Evolutionary conservation across 257 asterid species (phyloP), one percentile per base, ranked within the genome.

Genomic region (Cinchona pubescens): DNA sequence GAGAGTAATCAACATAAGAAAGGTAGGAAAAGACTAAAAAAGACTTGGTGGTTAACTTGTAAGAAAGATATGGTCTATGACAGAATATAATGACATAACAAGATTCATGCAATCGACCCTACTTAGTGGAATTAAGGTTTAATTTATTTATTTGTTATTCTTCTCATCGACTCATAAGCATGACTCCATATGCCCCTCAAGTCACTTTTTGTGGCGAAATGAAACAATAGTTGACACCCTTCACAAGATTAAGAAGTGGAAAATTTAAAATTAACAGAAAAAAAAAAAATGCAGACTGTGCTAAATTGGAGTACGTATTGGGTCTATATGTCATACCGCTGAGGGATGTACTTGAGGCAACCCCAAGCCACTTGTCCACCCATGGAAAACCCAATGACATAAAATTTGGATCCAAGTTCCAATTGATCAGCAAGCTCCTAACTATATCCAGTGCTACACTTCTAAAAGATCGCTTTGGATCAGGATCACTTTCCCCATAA

Each of bases 401-500:
- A 81, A 82, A 89, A 91, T 76, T 86, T 88, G 11, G 83, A 75
- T 67, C 97, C 97, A 32, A 91, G 89, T 78, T 77, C 77, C 66
- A 89, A 75, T 49, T 83, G 87, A 76, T 86, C 91, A 16, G 87
- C 93, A 14, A 91, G 95, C 77, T 91, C 96, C 80, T 91, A n/a
- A n/a, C 96, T 71, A 91, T 88, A 72, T 91, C 96, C 37, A 86
- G 67, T 4, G 88, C 88, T 59, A 80, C 71, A 80, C 93, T 91
- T 79, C 79, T 67, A 12, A 88, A 73, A 1, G 90, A 85, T 46
- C 96, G 77, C 55, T 82, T 83, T 2, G 96, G 93, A 79, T 89
- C 87, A 1, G 96, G 97, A 82, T 91, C 97, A 43, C 96, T 91
- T 87, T 91, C 88, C 69, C 96, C 97, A 69, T 91, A 91, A 65